Evolutionary conservation across 441 rosid species (phyloP).

Genomic region (Adansonia rubrostipa): DNA sequence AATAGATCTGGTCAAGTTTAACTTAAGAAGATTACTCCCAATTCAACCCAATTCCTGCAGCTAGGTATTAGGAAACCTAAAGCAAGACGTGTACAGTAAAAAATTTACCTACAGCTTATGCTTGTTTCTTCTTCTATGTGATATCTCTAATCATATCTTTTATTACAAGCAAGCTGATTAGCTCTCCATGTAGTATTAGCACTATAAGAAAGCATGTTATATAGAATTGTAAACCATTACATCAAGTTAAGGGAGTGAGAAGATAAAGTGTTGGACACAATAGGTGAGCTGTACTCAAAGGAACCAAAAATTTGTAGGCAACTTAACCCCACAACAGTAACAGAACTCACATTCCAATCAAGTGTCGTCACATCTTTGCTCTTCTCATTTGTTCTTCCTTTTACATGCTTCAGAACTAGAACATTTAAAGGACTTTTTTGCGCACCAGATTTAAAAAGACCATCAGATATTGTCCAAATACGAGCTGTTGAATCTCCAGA

Average conservation of each 20-base stretch:
- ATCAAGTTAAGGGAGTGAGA: not conserved
- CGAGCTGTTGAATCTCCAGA: conserved; percentile 68
- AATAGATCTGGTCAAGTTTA: conserved; percentile 10
- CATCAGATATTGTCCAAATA: conserved; percentile 19
- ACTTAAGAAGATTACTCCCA: conserved; percentile 1
- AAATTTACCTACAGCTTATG: not conserved
- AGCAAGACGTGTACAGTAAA: not conserved
- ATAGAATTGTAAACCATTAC: not conserved
- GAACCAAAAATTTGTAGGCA: conserved; percentile 2
- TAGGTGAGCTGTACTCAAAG: not conserved
- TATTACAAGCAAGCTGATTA: not conserved
- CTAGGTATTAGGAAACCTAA: conserved; percentile 2
- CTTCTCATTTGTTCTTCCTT: conserved; percentile 94
- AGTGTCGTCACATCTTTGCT: conserved; percentile 97
- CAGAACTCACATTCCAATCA: conserved; percentile 26
- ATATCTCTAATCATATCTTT: conserved; percentile 4
- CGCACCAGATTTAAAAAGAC: conserved; percentile 51
- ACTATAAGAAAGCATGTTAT: not conserved
- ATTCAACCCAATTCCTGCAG: not conserved
- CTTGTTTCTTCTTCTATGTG: conserved; percentile 1
- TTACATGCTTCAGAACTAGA: conserved; percentile 85
- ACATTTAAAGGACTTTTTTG: conserved; percentile 60
- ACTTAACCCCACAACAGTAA: too few relatives aligned
- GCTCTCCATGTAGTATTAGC: not conserved
- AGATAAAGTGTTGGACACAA: not conserved